These are phyloP conservation scores for Pilatotrama ljubarskyi DNA, from an alignment of 768 basidiomycete genomes.

Conservation along the genomic window DNA sequence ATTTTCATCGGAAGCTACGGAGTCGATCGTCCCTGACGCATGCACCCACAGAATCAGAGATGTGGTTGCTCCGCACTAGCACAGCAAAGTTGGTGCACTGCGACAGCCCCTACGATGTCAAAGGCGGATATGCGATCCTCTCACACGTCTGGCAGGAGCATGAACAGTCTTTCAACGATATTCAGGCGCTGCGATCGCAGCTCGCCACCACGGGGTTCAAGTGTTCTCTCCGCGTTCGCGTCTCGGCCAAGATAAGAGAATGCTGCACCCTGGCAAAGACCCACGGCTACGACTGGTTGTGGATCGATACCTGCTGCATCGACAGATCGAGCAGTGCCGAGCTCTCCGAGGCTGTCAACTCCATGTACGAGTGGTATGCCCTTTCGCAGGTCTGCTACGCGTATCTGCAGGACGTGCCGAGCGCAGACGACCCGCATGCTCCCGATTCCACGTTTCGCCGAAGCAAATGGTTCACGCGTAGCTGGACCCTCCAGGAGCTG, in stretches of 20 bases:
- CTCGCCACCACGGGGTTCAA: not conserved
- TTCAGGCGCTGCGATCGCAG: not conserved
- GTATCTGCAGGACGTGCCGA: slow-evolving; percentile 13
- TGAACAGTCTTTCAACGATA: slow-evolving; percentile 16
- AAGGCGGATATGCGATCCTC: slow-evolving; percentile 18
- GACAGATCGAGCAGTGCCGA: slow-evolving; percentile 14
- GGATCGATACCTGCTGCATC: slow-evolving; percentile 21
- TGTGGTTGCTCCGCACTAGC: slow-evolving; percentile 12
- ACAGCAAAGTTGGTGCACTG: slow-evolving; percentile 10
- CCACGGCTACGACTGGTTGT: slow-evolving; percentile 19
- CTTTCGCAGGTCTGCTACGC: slow-evolving; percentile 12
- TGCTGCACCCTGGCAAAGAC: slow-evolving; percentile 14
- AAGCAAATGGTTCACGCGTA: slow-evolving; percentile 17
- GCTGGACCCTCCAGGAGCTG: slow-evolving; percentile 18
- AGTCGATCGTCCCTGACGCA: too few relatives aligned
- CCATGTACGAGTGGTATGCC: slow-evolving; percentile 14
- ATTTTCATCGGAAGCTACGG: too few relatives aligned
- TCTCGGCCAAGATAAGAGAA: slow-evolving; percentile 8
- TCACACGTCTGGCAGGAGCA: slow-evolving; percentile 17
- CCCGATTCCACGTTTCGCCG: not conserved
- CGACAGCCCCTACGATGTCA: slow-evolving; percentile 15
- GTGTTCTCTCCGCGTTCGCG: not conserved
- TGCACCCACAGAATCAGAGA: not conserved
- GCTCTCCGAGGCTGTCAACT: slow-evolving; percentile 15
- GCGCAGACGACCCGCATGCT: not conserved